Base-by-base conservation (phyloP, 2,329 filamentous ascomycete species). In the Coniochaeta ligniaria region DNA sequence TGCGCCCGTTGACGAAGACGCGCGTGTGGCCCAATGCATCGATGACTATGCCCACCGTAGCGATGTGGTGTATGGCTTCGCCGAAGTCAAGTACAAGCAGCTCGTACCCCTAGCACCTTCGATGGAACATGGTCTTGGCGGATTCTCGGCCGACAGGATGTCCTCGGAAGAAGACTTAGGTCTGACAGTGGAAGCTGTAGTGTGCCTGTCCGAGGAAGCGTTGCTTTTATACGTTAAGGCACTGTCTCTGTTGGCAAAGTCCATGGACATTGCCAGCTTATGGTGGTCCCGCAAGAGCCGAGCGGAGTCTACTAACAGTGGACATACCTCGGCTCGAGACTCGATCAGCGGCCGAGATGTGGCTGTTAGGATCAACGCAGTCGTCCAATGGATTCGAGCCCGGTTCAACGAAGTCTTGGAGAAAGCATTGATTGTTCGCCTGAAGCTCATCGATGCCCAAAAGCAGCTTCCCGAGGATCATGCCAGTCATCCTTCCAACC, bases 1-100 rank as follows among this genome's bases (percentile, higher is more conserved):
- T 38, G 74, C 78, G 3, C 81, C 83, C 3, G 76, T 86, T 22
- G 92, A 97, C 64, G 93, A 97, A 69, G 95, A 98, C 70, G 80
- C 83, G 17, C 85, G 84, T 64, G 87, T 90, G 45, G 86, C 94
- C 2, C 89, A 92, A 69, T 83, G 85, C 52, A 92, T 98, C 61
- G 94, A 99, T 72, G 93, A 98, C 67, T 89, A 91, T 65, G 95
- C 95, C 1, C 95, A 92, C 35, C 84, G 93, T 43, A 97, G 93
- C 70, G 93, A 99, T 72, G 95, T 97, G 54, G 93, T 99, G 2
- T 99, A 93, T 72, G 93, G 94, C 3, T 98, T 99, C 74, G 95
- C 95, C 6, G 94, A 99, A 75, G 94, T 99, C 70, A 99, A 99
- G 75, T 97, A 96, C 75, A 95, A 96, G 74, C 95, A 99, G 74